Evolutionary conservation across 768 basidiomycete genomes (phyloP), one percentile per base, ranked within the genome.

Genomic region (Pleurotus giganteus): DNA sequence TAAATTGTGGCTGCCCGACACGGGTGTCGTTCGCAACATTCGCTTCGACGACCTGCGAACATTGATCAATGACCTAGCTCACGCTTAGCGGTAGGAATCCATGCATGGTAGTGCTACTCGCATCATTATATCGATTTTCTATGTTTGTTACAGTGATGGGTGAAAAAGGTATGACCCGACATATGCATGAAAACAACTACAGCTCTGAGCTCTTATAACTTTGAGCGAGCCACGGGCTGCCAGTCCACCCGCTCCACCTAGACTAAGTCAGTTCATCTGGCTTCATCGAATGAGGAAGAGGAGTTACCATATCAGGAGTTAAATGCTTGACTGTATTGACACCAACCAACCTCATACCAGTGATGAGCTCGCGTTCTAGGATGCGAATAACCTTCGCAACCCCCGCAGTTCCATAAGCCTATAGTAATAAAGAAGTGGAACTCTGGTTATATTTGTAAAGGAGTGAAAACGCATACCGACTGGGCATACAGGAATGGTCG

Each of bases 401-500:
- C 0, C 89, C 89, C 12, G 78, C 74, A 58, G 81, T 83, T 3
- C 89, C 89, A 58, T 91, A 91, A 11, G 88, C 88, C 89, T 91
- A 47, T 36, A 54, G 17, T 32, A 47, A 5, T 6, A 36, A 34
- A 26, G 19, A 23, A 19, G 7, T 17, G 11, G 19, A 27, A 27
- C 11, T 21, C 49, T 41, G n/a, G n/a, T 41, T 7, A 41, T 12
- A 6, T n/a, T 19, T 17, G 13, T 7, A 31, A 26, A 43, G n/a
- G 27, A 4, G 39, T 31, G 17, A 21, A 23, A 31, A 8, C 11
- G 65, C 80, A 63, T 69, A 90, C 89, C 62, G 88, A 88, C 70
- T 91, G 87, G 1, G 88, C 92, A 63, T 89, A 96, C 9, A 97
- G 76, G 75, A 94, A 91, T 12, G 89, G 79, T 12, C 94, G 77